Evolutionary conservation across 1,284 basidiomycete genomes (phyloP).

Genomic region (Trichosporon asahii): DNA sequence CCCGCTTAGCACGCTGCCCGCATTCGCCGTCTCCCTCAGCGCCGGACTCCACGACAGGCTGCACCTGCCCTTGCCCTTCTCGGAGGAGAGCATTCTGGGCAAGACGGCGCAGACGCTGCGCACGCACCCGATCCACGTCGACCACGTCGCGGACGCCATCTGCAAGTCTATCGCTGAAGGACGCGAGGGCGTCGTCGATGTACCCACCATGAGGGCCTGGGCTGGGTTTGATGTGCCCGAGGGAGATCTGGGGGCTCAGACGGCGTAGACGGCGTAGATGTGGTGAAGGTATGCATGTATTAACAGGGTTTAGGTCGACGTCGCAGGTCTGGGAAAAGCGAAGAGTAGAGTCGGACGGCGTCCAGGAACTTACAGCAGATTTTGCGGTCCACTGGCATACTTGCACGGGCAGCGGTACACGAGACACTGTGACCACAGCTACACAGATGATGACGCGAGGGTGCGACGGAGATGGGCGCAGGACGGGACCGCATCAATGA

Average conservation of each 20-base stretch:
- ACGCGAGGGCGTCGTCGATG: constrained; percentile 67
- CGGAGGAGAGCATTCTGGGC: constrained; percentile 45
- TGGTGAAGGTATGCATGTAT: too few species aligned
- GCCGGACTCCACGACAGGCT: constrained; percentile 63
- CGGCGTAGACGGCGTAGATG: too few species aligned
- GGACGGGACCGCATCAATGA: too few species aligned
- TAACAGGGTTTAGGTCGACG: too few species aligned
- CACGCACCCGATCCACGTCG: constrained; percentile 88
- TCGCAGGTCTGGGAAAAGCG: too few species aligned
- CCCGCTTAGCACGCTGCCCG: constrained; percentile 79
- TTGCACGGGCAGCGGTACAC: too few species aligned
- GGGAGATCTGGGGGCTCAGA: background rate
- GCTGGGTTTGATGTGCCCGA: constrained; percentile 35
- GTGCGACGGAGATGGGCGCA: too few species aligned
- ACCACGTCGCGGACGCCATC: constrained; percentile 86
- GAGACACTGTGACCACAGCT: too few species aligned
- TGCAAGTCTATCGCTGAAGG: constrained; percentile 45
- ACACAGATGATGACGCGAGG: too few species aligned
- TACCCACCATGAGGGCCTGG: constrained; percentile 64
- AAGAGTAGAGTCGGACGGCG: too few species aligned
- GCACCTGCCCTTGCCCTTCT: constrained; percentile 58
- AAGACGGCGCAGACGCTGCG: constrained; percentile 60
- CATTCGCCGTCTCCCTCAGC: constrained; percentile 77
- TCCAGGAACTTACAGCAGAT: too few species aligned
- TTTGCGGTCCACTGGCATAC: too few species aligned